Percentiles rank a stretch among this genome's conserved stretches.
These are phyloP conservation scores for Russula virescens DNA, from an alignment of 768 basidiomycete species.

Conservation along the genomic window DNA sequence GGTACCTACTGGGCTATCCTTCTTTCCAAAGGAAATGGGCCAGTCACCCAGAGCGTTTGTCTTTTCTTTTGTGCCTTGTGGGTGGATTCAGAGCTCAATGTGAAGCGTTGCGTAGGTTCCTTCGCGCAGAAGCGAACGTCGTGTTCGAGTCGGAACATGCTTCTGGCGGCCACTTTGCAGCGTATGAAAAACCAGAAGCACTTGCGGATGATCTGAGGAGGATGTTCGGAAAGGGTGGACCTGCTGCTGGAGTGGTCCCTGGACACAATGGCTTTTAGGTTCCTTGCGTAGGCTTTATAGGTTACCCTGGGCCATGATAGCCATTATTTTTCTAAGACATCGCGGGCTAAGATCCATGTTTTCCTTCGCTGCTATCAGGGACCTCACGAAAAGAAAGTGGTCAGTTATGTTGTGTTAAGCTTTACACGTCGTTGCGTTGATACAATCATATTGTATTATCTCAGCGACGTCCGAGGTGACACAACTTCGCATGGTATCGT, in stretches of 20 bases:
- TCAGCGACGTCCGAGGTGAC: too few relatives aligned
- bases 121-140: constrained; percentile 33
- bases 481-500: too few relatives aligned
- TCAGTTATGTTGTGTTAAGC: too few relatives aligned
- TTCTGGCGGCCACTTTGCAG: constrained; percentile 55
- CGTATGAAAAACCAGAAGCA: constrained; percentile 43
- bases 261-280: constrained; percentile 25
- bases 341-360: too few relatives aligned
- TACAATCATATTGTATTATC: too few relatives aligned
- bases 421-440: too few relatives aligned
- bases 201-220: constrained; percentile 46
- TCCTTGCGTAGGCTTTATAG: not conserved
- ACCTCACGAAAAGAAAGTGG: too few relatives aligned
- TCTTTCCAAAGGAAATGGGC: constrained; percentile 46
- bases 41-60: constrained; percentile 38
- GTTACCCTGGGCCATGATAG: not conserved
- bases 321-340: too few relatives aligned
- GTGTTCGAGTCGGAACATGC: constrained; percentile 47
- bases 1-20: constrained; percentile 46
- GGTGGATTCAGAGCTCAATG: not conserved
- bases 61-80: not conserved
- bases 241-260: constrained; percentile 43
- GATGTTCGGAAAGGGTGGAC: constrained; percentile 52
- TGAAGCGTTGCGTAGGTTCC: not conserved
- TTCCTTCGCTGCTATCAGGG: too few relatives aligned